Conservation (phyloP, 345 rosid species). For the Eucalyptus curtisii region DNA sequence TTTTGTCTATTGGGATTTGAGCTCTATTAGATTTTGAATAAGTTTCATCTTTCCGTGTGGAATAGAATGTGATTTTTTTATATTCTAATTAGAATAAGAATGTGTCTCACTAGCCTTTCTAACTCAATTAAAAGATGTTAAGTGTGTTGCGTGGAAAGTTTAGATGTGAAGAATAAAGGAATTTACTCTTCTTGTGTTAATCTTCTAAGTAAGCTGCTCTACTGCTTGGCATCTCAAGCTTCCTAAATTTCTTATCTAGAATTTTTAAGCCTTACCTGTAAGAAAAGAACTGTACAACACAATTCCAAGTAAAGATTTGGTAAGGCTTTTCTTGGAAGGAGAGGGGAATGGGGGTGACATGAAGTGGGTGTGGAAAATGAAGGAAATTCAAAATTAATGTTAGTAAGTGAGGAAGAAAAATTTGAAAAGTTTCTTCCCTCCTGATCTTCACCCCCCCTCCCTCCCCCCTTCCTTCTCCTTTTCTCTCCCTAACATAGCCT, state of each 20-base stretch:
- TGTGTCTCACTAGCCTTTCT: not conserved
- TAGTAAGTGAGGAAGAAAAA: not conserved
- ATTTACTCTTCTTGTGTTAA: not conserved
- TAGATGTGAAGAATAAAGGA: not conserved
- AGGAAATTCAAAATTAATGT: not conserved
- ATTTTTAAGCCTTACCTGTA: not conserved
- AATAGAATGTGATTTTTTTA: not conserved
- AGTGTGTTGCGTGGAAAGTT: not conserved
- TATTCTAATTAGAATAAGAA: not conserved
- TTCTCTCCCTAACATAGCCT: not conserved
- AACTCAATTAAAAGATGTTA: not conserved
- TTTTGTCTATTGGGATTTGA: not conserved
- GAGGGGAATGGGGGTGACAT: not conserved
- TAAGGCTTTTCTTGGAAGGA: not conserved
- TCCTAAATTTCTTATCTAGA: not conserved
- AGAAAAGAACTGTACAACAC: not conserved
- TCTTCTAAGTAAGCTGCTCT: not conserved
- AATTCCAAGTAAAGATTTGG: not conserved
- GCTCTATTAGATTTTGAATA: not conserved
- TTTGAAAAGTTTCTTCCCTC: not conserved
- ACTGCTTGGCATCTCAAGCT: not conserved
- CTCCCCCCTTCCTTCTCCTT: not conserved
- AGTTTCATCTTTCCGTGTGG: not conserved
- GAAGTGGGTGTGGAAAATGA: not conserved
- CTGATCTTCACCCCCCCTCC: not conserved